phyloP scores from a whole-genome alignment of 192 early-diverging fungal genomes.

The Pilaira anomala region DNA sequence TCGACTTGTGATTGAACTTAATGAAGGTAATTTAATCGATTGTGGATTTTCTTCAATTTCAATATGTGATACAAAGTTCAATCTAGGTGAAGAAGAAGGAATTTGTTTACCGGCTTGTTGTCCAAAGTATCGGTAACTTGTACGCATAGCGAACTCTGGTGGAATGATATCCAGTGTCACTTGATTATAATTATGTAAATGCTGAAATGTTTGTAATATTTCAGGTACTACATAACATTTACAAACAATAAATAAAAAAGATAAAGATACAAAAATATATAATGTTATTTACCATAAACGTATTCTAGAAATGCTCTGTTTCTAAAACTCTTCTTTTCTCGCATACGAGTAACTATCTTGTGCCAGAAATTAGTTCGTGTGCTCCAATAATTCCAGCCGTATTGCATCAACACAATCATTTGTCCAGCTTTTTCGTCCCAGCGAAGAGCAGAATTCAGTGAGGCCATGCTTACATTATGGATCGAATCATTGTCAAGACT shows the following conservation, averaged over 20 bases:
- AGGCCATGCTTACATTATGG: constrained; percentile 26
- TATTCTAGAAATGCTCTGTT: constrained; percentile 35
- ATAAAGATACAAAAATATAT: too few relatives aligned
- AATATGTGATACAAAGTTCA: constrained; percentile 12
- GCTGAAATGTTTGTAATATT: constrained; percentile 26
- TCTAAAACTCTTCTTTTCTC: constrained; percentile 31
- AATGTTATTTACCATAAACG: constrained; percentile 20
- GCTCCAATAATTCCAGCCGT: constrained; percentile 37
- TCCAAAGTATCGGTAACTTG: constrained; percentile 14
- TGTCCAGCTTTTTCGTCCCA: constrained; percentile 35
- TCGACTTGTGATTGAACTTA: neutral
- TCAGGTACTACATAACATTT: constrained; percentile 20
- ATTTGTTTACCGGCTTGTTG: neutral
- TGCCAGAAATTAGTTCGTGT: constrained; percentile 28
- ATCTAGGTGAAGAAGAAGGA: neutral
- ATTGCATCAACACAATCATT: constrained; percentile 36
- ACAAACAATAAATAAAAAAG: neutral
- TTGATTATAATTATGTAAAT: constrained; percentile 22
- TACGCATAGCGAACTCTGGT: constrained; percentile 28
- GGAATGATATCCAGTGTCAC: constrained; percentile 32
- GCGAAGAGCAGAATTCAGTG: constrained; percentile 31
- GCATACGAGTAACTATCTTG: constrained; percentile 28
- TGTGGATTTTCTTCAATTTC: constrained; percentile 10
- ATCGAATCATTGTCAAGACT: constrained; percentile 28
- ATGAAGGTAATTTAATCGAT: neutral